A percentile compares a stretch with the other conserved stretches of the same genome.
Evolutionary conservation across 1,284 basidiomycete species (phyloP).

Genomic region (Pseudozyma thailandica): DNA sequence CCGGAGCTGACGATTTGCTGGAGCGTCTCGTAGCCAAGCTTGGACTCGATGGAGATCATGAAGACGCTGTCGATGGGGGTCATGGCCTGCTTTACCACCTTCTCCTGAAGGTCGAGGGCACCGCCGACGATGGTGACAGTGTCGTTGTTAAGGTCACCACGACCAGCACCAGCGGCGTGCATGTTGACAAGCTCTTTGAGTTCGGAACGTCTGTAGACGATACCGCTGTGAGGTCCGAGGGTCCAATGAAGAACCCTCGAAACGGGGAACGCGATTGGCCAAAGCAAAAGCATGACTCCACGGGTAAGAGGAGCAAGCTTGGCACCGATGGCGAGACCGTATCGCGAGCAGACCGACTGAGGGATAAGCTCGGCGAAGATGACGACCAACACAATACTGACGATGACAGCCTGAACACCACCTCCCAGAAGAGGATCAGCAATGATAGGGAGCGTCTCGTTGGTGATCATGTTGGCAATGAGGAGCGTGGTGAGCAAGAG

Average conservation of each 20-base stretch:
- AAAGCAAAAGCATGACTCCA: conserved; percentile 65
- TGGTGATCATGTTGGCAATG: conserved; percentile 68
- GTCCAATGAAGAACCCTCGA: conserved; percentile 66
- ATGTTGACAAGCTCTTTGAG: conserved; percentile 80
- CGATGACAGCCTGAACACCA: conserved; percentile 75
- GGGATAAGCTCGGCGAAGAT: conserved; percentile 93
- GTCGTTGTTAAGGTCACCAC: conserved; percentile 77
- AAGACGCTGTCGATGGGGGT: conserved; percentile 77
- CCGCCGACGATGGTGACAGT: conserved; percentile 81
- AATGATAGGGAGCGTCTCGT: conserved; percentile 82
- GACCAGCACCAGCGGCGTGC: conserved; percentile 73
- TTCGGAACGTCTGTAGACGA: conserved; percentile 70
- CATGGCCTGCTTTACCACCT: conserved; percentile 79
- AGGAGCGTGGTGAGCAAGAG: conserved; percentile 65
- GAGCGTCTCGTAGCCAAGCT: conserved; percentile 81
- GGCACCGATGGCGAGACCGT: conserved; percentile 67
- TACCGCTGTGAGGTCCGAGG: conserved; percentile 67
- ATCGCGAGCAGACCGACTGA: conserved; percentile 70
- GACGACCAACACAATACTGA: conserved; percentile 66
- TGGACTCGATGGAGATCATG: conserved; percentile 83
- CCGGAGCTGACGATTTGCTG: conserved; percentile 80
- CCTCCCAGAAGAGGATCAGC: conserved; percentile 87
- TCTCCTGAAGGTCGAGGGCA: conserved; percentile 78
- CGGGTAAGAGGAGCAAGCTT: conserved; percentile 65
- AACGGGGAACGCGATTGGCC: conserved; percentile 67